Evolutionary conservation across 2,329 filamentous ascomycete species (phyloP).

Genomic region (Lasiodiplodia sp.): DNA sequence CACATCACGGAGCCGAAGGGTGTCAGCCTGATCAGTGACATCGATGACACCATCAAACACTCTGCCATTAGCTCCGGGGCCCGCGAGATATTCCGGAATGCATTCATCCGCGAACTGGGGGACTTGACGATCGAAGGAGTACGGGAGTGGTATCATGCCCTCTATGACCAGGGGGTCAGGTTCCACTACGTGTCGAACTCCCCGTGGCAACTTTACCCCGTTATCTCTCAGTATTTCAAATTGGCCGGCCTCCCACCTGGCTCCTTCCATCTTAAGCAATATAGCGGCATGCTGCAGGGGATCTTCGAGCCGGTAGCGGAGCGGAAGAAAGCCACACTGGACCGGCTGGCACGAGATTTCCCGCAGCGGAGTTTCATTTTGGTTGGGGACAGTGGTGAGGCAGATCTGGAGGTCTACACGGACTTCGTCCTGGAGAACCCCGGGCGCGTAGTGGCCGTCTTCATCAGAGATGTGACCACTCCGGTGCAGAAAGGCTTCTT

Average conservation of each 20-base stretch:
- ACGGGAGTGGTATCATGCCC: slow-evolving; percentile 81
- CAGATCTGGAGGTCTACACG: slow-evolving; percentile 95
- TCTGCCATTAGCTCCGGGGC: slow-evolving; percentile 89
- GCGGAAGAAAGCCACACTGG: slow-evolving; percentile 86
- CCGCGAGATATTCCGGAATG: slow-evolving; percentile 94
- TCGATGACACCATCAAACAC: slow-evolving; percentile 96
- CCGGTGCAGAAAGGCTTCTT: slow-evolving; percentile 78
- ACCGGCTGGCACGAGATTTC: slow-evolving; percentile 87
- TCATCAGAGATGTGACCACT: slow-evolving; percentile 95
- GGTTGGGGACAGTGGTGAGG: slow-evolving; percentile 94
- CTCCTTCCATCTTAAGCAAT: slow-evolving; percentile 94
- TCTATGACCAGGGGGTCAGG: slow-evolving; percentile 81
- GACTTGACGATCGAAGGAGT: slow-evolving; percentile 88
- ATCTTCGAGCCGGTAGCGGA: slow-evolving; percentile 98
- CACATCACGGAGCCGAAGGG: slow-evolving; percentile 78
- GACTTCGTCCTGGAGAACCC: slow-evolving; percentile 88
- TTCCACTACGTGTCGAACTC: slow-evolving; percentile 99
- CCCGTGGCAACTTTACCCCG: slow-evolving; percentile 95
- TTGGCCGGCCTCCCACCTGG: slow-evolving; percentile 81
- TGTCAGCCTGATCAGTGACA: slow-evolving; percentile 93
- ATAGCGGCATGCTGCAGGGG: slow-evolving; percentile 94
- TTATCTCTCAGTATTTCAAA: slow-evolving; percentile 85
- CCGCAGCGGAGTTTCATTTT: slow-evolving; percentile 88
- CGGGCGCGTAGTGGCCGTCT: slow-evolving; percentile 81
- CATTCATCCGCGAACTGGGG: slow-evolving; percentile 84